phyloP scores from a whole-genome alignment of 169 alveolate genomes.

The Babesia ovata region DNA sequence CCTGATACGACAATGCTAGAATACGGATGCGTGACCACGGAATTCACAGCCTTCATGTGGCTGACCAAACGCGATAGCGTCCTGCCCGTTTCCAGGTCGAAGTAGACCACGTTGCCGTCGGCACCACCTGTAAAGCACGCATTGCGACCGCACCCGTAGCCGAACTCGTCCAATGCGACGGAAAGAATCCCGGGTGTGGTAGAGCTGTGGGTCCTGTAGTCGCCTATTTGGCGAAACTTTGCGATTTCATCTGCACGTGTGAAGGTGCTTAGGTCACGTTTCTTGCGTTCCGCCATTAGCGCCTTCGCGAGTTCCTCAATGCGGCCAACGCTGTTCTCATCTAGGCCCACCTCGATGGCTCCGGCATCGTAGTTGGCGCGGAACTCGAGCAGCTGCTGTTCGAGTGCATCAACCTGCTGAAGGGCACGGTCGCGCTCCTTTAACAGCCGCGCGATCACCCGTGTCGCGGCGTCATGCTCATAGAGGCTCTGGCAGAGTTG shows the following conservation, averaged over 20 bases:
- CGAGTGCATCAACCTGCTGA: conserved; percentile 80
- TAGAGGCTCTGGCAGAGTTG: conserved; percentile 95
- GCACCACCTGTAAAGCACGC: conserved; percentile 82
- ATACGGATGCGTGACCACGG: conserved; percentile 72
- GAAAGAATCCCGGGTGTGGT: conserved; percentile 74
- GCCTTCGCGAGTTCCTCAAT: conserved; percentile 73
- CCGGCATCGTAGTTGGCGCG: conserved; percentile 68
- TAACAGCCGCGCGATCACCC: conserved; percentile 94
- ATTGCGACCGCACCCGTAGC: conserved; percentile 29
- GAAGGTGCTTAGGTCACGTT: conserved; percentile 66
- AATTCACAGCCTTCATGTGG: conserved; percentile 73
- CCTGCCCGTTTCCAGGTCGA: conserved; percentile 70
- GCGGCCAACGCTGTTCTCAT: conserved; percentile 61
- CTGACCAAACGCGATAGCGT: conserved; percentile 65
- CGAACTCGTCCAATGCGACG: conserved; percentile 59
- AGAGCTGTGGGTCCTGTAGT: conserved; percentile 73
- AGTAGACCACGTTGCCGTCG: conserved; percentile 78
- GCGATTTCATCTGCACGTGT: conserved; percentile 47
- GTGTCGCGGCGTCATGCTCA: conserved; percentile 98
- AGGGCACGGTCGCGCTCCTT: conserved; percentile 93
- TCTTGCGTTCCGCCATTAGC: conserved; percentile 73
- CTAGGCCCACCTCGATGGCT: conserved; percentile 72
- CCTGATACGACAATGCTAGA: conserved; percentile 50
- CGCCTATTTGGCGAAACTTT: conserved; percentile 58
- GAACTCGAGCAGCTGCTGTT: conserved; percentile 75